Evolutionary conservation across 306 rosid genomes (phyloP), one percentile per base, ranked within the genome.

Genomic region (Myrica gale): DNA sequence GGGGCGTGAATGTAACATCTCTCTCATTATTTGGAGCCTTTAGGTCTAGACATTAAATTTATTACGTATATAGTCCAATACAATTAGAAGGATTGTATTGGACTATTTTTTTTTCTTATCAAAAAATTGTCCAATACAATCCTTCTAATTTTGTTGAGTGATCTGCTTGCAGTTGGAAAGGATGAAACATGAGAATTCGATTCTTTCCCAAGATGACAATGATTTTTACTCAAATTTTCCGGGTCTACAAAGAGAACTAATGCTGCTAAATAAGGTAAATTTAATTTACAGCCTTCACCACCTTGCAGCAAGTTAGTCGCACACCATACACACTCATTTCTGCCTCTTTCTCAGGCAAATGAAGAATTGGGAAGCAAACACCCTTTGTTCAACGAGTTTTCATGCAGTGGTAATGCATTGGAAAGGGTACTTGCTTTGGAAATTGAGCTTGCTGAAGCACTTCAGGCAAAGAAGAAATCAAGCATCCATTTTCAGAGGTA

Each of bases 391-490:
- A 87, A 86, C 17, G 86, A 87, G 56, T 85, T 90, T 82, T 84
- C 88, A 17, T 61, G 70, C 79, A 61, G 88, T 43, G 96, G 99
- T 74, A 92, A 90, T 87, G 93, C 99, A 51, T 77, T 96, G 69
- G 99, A 96, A 84, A 88, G 98, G 79, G 98, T 92, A 52, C 97
- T 96, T 69, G 96, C 99, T 75, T 82, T 96, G 81, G 99, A 92
- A 86, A 85, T 92, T 55, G 98, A 96, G 82, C 97, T 96, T 60
- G 99, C 98, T 41, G 97, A 89, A 85, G 83, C 96, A 9, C 85
- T 96, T 85, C 93, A 83, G 86, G 82, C 88, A 76, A 92, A 90
- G 88, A 93, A 89, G 85, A 87, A 84, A 80, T 80, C 97, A 41
- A 84, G 74, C 82, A 21, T 86, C 76, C 93, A 89, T 74, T 90